Evolutionary conservation across 2,329 filamentous ascomycete genomes (phyloP).

Genomic region (Aotearoamyces nothofagi): DNA sequence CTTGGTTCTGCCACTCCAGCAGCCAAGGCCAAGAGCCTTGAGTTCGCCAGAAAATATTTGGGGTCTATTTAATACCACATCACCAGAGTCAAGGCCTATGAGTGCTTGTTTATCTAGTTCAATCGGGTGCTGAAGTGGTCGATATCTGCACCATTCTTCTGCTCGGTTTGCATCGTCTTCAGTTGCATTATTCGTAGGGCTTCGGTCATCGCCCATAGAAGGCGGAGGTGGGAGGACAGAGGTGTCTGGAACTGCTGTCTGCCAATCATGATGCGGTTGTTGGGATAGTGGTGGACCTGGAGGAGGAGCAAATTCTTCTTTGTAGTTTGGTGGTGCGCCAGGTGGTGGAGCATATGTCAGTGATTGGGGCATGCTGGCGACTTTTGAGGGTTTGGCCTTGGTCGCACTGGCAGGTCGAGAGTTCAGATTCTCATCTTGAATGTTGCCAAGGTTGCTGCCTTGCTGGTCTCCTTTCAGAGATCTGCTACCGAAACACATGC

Average conservation of each 20-base stretch:
- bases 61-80: conserved; percentile 39
- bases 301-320: conserved; percentile 21
- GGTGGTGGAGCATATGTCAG: conserved; percentile 4
- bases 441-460: too few relatives aligned
- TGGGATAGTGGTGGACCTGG: conserved; percentile 20
- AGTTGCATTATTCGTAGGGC: conserved; percentile 54
- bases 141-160: conserved; percentile 45
- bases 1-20: conserved; percentile 31
- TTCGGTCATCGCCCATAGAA: conserved; percentile 46
- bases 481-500: too few relatives aligned
- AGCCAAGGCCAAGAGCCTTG: conserved; percentile 28
- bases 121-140: conserved; percentile 41
- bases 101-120: conserved; percentile 29
- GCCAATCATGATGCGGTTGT: conserved; percentile 48
- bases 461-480: too few relatives aligned
- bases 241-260: conserved; percentile 54
- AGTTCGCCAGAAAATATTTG: conserved; percentile 31
- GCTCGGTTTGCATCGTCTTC: conserved; percentile 47
- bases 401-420: too few relatives aligned
- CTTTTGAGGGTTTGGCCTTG: too few relatives aligned
- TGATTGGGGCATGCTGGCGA: too few relatives aligned
- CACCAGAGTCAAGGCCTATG: conserved; percentile 31
- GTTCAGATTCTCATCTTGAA: too few relatives aligned
- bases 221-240: conserved; percentile 60
- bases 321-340: conserved; percentile 11